Conservation (phyloP, 441 rosid genomes). For the Pelargonium cotyledonis region DNA sequence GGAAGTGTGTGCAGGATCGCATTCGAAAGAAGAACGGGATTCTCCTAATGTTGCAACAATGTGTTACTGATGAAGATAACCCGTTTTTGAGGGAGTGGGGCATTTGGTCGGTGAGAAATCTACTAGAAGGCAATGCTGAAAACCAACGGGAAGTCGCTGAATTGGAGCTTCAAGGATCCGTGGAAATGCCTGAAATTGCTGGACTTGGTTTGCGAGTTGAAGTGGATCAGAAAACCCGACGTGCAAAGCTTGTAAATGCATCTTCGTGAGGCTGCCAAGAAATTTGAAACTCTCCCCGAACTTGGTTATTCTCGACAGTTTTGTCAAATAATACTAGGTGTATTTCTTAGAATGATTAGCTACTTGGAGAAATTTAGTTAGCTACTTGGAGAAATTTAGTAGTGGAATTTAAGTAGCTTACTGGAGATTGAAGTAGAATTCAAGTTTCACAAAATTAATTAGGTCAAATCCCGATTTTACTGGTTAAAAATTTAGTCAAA, state of each 20-base stretch:
- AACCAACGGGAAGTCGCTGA: conserved; percentile 59
- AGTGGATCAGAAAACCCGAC: conserved; percentile 44
- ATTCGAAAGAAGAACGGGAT: conserved; percentile 51
- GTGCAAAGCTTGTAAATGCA: conserved; percentile 66
- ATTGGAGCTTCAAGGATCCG: conserved; percentile 68
- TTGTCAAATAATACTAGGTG: no score
- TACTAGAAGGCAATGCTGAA: conserved; percentile 63
- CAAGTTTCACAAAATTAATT: no score
- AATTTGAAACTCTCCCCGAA: no score
- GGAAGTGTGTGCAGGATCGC: conserved; percentile 51
- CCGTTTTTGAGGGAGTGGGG: conserved; percentile 85
- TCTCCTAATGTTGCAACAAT: conserved; percentile 59
- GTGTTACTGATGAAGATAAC: conserved; percentile 70
- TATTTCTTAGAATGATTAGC: no score
- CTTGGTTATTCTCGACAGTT: no score
- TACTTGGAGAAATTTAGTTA: no score
- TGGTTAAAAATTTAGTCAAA: no score
- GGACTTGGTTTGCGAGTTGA: conserved; percentile 65
- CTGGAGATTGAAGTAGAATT: no score
- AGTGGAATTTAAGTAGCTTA: no score
- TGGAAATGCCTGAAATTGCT: conserved; percentile 58
- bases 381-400: no score
- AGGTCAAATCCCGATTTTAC: no score
- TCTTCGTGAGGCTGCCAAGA: not conserved
- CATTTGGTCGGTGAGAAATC: conserved; percentile 61